These are phyloP conservation scores for Rhizopus delemar DNA, from an alignment of 371 early-diverging fungal species.

Conservation along the genomic window DNA sequence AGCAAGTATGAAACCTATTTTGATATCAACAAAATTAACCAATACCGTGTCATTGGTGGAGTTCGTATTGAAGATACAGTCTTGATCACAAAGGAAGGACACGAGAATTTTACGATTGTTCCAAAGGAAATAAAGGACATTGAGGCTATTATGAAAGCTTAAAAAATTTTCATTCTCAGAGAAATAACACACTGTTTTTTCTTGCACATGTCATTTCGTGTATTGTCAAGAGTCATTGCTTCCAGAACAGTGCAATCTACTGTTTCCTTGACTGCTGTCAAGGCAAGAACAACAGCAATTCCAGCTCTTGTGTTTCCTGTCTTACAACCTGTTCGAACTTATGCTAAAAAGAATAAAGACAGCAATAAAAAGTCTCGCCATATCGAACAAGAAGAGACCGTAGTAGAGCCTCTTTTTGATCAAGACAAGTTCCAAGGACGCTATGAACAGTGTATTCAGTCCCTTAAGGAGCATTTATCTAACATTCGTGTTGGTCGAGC, in stretches of 20 bases:
- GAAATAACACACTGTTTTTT: no score
- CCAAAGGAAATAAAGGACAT: slow-evolving; percentile 73
- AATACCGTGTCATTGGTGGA: slow-evolving; percentile 80
- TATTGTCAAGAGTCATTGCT: slow-evolving; percentile 8
- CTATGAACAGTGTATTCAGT: slow-evolving; percentile 47
- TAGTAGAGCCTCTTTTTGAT: slow-evolving; percentile 34
- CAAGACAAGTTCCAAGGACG: slow-evolving; percentile 42
- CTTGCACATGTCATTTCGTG: slow-evolving; percentile 15
- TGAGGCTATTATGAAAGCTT: slow-evolving; percentile 53
- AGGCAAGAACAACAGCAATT: neutral
- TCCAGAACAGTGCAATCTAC: slow-evolving; percentile 1
- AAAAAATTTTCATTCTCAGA: neutral
- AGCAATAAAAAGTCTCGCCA: slow-evolving; percentile 23
- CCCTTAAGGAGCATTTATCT: slow-evolving; percentile 66
- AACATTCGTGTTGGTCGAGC: slow-evolving; percentile 75
- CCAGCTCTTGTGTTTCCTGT: neutral
- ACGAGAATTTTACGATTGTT: slow-evolving; percentile 71
- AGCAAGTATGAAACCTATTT: slow-evolving; percentile 56
- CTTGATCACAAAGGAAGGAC: slow-evolving; percentile 66
- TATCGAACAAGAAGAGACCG: slow-evolving; percentile 30
- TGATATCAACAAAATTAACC: slow-evolving; percentile 66
- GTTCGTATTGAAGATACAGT: slow-evolving; percentile 92
- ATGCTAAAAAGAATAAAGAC: slow-evolving; percentile 41
- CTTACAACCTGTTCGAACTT: slow-evolving; percentile 24
- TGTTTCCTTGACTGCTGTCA: neutral